Conservation (phyloP, 257 asterid genomes). For the Primulina tabacum region DNA sequence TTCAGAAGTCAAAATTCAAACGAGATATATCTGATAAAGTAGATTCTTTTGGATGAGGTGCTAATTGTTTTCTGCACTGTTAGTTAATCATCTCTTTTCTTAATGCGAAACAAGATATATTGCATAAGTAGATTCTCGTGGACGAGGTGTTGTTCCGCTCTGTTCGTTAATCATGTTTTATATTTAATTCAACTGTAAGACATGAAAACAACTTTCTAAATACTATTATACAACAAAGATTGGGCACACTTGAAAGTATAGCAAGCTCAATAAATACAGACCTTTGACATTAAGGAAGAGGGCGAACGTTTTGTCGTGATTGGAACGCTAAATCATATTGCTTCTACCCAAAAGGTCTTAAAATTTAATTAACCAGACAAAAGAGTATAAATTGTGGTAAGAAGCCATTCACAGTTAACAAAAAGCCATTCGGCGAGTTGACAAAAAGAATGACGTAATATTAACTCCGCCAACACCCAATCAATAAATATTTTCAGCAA, state of each 20-base stretch:
- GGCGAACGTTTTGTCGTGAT: not conserved
- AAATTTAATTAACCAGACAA: not conserved
- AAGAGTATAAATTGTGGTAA: not conserved
- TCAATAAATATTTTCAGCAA: slow-evolving; percentile 1
- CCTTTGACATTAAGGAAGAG: not conserved
- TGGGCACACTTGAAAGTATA: not conserved
- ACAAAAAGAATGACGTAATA: slow-evolving; percentile 2
- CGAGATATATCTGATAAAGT: not conserved
- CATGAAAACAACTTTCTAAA: not conserved
- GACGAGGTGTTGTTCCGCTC: not conserved
- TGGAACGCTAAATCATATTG: not conserved
- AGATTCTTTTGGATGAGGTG: not conserved
- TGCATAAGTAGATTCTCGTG: not conserved
- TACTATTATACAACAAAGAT: not conserved
- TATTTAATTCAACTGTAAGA: not conserved
- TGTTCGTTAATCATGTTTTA: not conserved
- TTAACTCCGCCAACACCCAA: slow-evolving; percentile 11
- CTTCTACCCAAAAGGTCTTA: not conserved
- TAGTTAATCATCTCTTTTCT: too few species aligned
- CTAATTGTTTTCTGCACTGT: not conserved
- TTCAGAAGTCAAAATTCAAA: not conserved
- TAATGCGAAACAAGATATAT: not conserved
- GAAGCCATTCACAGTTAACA: not conserved
- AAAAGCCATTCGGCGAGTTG: not conserved
- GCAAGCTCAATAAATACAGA: not conserved